Conservation (phyloP, 129 eudicot genomes). For the Flaveria linearis region DNA sequence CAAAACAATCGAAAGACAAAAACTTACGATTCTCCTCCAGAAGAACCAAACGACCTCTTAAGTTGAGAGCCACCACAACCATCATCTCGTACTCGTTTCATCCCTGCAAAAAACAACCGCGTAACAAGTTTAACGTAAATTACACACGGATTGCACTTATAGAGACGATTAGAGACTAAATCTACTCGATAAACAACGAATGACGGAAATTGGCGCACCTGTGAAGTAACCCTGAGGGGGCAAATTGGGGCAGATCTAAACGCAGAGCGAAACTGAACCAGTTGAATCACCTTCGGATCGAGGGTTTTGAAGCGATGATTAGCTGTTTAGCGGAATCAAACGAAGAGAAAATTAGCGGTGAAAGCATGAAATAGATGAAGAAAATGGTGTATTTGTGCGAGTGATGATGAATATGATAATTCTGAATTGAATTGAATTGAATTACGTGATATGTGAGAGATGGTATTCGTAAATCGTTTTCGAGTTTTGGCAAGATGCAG, state of each 20-base stretch:
- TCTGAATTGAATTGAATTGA: neutral
- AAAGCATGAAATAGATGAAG: conserved; percentile 27
- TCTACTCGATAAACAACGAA: conserved; percentile 5
- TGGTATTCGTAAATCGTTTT: neutral
- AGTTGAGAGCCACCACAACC: conserved; percentile 58
- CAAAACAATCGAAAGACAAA: neutral
- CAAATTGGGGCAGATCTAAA: conserved; percentile 46
- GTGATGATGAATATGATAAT: neutral
- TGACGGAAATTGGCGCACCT: conserved; percentile 24
- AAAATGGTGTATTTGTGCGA: conserved; percentile 21
- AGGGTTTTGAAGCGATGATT: conserved; percentile 26
- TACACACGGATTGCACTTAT: neutral
- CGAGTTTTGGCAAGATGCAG: neutral
- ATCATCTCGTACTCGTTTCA: conserved; percentile 87
- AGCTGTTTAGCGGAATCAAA: conserved; percentile 21
- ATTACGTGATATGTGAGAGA: neutral
- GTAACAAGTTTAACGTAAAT: conserved; percentile 19
- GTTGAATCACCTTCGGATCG: conserved; percentile 37
- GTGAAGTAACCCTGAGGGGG: conserved; percentile 30
- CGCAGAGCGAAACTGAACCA: neutral
- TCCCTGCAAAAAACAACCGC: conserved; percentile 41
- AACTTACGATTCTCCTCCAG: conserved; percentile 89
- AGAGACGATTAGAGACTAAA: neutral
- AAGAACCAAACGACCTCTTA: conserved; percentile 76
- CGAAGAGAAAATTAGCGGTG: conserved; percentile 31